A percentile compares a stretch with the other conserved stretches of the same genome.
Conservation (phyloP, 805 yeast species). For the Metschnikowia shivogae region DNA sequence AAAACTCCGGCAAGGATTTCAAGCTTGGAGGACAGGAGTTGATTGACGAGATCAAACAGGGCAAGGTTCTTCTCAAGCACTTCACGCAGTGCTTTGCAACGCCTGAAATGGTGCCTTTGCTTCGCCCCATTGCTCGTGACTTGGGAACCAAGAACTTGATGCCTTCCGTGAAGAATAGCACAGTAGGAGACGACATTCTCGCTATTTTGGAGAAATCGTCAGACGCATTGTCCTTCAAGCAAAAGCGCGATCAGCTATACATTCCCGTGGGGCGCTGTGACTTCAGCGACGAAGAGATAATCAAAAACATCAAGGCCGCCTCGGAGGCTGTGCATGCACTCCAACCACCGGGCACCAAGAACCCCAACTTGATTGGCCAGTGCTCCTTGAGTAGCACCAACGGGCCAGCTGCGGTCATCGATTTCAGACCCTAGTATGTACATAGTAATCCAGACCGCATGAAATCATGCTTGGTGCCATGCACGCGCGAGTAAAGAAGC, state of each 20-base stretch:
- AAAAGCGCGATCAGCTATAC: constrained; percentile 55
- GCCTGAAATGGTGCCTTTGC: constrained; percentile 65
- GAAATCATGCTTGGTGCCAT: too few species aligned
- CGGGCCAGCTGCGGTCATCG: constrained; percentile 76
- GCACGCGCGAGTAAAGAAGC: too few species aligned
- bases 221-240: constrained; percentile 77
- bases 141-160: constrained; percentile 87
- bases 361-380: constrained; percentile 66
- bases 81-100: constrained; percentile 82
- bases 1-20: constrained; percentile 55
- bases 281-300: constrained; percentile 71
- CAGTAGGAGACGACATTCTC: constrained; percentile 67
- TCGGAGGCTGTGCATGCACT: constrained; percentile 57
- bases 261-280: constrained; percentile 74
- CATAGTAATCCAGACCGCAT: constrained; percentile 7
- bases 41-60: constrained; percentile 54
- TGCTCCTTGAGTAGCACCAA: constrained; percentile 64
- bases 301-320: constrained; percentile 66
- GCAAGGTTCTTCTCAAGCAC: constrained; percentile 42
- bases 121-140: constrained; percentile 67
- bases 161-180: constrained; percentile 84
- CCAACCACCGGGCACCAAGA: constrained; percentile 56
- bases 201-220: constrained; percentile 49
- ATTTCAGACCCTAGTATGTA: constrained; percentile 24
- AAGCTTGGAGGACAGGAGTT: constrained; percentile 65